phyloP scores from a whole-genome alignment of 1,284 basidiomycete species.

The Porodaedalea pini region DNA sequence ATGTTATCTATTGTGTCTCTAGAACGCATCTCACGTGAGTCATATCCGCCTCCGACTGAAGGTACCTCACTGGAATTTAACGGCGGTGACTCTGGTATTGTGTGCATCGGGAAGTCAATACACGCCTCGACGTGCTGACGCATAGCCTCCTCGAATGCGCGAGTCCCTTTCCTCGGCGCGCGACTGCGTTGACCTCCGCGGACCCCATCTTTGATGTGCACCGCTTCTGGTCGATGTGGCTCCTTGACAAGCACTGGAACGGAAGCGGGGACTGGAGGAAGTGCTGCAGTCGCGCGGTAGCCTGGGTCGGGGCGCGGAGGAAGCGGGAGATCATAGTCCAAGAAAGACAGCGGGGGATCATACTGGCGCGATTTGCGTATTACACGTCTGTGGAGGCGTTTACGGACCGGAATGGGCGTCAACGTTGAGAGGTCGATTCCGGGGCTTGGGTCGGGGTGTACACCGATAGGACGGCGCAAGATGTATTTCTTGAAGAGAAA shows the following conservation, averaged over 20 bases:
- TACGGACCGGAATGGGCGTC: conserved; percentile 4
- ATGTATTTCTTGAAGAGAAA: conserved; percentile 7
- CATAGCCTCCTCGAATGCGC: not conserved
- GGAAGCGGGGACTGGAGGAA: conserved; percentile 1
- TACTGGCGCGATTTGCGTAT: conserved; percentile 3
- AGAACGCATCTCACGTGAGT: too few species aligned
- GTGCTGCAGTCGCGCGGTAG: not conserved
- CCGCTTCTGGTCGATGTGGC: not conserved
- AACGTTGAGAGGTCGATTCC: conserved; percentile 12
- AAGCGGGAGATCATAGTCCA: conserved; percentile 11
- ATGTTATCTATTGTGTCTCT: too few species aligned
- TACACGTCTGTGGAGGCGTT: not conserved
- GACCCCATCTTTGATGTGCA: not conserved
- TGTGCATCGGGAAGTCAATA: not conserved
- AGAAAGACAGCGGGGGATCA: not conserved
- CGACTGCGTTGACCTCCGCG: not conserved
- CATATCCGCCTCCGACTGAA: too few species aligned
- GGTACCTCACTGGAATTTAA: not conserved
- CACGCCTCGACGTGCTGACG: not conserved
- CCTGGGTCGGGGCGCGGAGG: conserved; percentile 4
- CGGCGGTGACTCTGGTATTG: conserved; percentile 1
- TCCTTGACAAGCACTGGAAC: not conserved
- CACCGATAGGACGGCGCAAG: not conserved
- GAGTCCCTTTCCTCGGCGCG: not conserved
- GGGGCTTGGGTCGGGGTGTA: conserved; percentile 1